phyloP scores from a whole-genome alignment of 805 yeast genomes.

The Naumovozyma baii region DNA sequence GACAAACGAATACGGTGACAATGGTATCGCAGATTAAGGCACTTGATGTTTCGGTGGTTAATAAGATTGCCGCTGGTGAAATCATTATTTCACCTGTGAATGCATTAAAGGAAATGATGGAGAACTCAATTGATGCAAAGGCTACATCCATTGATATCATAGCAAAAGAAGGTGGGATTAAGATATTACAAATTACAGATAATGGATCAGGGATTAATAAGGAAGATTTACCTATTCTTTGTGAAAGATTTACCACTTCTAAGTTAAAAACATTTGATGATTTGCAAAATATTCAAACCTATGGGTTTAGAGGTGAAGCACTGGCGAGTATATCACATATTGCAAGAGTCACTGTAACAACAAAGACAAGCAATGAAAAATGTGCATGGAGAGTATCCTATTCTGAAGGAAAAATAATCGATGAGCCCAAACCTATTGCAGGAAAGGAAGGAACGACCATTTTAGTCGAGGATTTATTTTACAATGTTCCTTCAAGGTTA shows the following conservation, averaged over 20 bases:
- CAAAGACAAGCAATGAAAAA: constrained; percentile 50
- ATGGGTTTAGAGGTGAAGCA: constrained; percentile 96
- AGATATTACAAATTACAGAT: constrained; percentile 77
- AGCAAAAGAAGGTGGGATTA: constrained; percentile 88
- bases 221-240: constrained; percentile 68
- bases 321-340: constrained; percentile 89
- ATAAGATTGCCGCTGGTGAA: constrained; percentile 95
- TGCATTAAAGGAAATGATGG: constrained; percentile 87
- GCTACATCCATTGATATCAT: constrained; percentile 65
- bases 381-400: constrained; percentile 70
- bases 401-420: constrained; percentile 50
- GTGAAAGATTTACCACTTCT: constrained; percentile 89
- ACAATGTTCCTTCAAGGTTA: constrained; percentile 72
- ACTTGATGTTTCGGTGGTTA: constrained; percentile 65
- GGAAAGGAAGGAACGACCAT: constrained; percentile 84
- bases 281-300: constrained; percentile 57
- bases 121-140: constrained; percentile 84
- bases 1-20: neutral
- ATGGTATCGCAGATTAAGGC: constrained; percentile 25
- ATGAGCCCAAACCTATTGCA: constrained; percentile 64
- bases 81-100: constrained; percentile 89
- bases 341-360: constrained; percentile 67
- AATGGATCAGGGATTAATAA: constrained; percentile 75
- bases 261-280: constrained; percentile 71
- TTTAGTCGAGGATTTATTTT: constrained; percentile 79